These are phyloP conservation scores for Aphanomyces euteiches DNA, from an alignment of 352 stramenopile genomes.

Conservation along the genomic window DNA sequence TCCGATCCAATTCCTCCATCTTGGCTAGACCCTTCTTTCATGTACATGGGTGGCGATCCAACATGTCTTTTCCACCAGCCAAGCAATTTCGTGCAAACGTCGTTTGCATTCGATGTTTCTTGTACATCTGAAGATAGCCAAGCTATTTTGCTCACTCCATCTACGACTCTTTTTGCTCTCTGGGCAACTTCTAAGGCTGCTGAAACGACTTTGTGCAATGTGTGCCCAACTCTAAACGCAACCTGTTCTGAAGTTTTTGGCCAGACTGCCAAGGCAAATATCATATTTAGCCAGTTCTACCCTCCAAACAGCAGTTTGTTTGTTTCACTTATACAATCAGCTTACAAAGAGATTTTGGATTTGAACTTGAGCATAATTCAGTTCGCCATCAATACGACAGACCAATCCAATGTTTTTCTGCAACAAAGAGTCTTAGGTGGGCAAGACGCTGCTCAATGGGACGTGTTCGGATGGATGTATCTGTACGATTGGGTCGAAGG, in stretches of 20 bases:
- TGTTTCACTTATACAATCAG: not conserved
- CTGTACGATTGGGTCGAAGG: not conserved
- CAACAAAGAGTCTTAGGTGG: not conserved
- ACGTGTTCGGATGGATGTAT: slow-evolving; percentile 11
- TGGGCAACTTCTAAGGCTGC: not conserved
- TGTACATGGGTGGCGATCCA: slow-evolving; percentile 18
- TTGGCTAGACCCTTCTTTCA: not conserved
- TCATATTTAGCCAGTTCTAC: not conserved
- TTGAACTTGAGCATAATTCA: not conserved
- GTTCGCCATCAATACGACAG: not conserved
- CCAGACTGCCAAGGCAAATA: not conserved
- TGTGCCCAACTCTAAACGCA: not conserved
- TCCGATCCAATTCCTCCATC: not conserved
- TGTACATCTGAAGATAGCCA: not conserved
- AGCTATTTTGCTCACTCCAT: not conserved
- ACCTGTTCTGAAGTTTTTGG: not conserved
- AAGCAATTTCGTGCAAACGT: slow-evolving; percentile 18
- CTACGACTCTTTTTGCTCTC: slow-evolving; percentile 7
- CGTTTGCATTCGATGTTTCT: slow-evolving; percentile 19
- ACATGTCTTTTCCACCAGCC: slow-evolving; percentile 2
- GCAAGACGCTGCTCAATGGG: not conserved
- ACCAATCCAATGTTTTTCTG: not conserved
- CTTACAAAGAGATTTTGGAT: not conserved
- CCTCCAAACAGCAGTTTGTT: not conserved
- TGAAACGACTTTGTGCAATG: not conserved